Evolutionary conservation across 2,329 filamentous ascomycete genomes (phyloP), one percentile per base, ranked within the genome.

Genomic region (Xylaria sp.): DNA sequence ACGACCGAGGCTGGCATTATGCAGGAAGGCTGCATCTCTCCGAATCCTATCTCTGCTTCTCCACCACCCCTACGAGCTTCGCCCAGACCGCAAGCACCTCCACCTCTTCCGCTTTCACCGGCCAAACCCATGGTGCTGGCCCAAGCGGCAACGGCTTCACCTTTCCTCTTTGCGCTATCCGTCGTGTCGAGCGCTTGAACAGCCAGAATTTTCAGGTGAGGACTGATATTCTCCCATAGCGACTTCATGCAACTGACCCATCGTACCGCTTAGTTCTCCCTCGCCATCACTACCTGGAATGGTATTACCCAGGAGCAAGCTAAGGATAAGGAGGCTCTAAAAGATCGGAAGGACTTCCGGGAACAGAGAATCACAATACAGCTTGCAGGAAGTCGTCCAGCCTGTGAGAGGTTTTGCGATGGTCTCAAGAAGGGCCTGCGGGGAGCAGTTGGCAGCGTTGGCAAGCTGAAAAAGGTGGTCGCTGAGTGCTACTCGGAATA

Each of bases 271-370:
- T 75, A 90, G 87, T 99, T 98, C 81, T 93, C 96, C 10, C 88
- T 99, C 57, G 92, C 94, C 13, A 92, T 99, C 75, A 97, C 94
- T 4, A 97, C 95, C 0, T 98, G 95, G 93, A 98, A 97, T 84
- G 85, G 89, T 74, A 81, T 93, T 79, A 81, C 85, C 74, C 83
- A 87, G 76, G 86, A 88, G 59, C 82, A 74, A 46, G 74, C 70
- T 71, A 83, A 77, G 66, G 81, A 83, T 31, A 86, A 83, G 72
- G 80, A 81, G 31, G 75, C 77, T 17, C 74, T 74, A 11, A 79
- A 76, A 63, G 81, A 84, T 15, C 80, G 79, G 69, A 83, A 80
- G 63, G 80, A 83, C 40, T 74, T 76, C 13, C 81, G 83, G 63
- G 92, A 94, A 71, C 96, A 97, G 78, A 92, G 94, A 76, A 92